Percentiles rank a stretch among this genome's conserved stretches.
Evolutionary conservation across 2,329 filamentous ascomycete genomes (phyloP).

Genomic region (Phialophora verrucosa): DNA sequence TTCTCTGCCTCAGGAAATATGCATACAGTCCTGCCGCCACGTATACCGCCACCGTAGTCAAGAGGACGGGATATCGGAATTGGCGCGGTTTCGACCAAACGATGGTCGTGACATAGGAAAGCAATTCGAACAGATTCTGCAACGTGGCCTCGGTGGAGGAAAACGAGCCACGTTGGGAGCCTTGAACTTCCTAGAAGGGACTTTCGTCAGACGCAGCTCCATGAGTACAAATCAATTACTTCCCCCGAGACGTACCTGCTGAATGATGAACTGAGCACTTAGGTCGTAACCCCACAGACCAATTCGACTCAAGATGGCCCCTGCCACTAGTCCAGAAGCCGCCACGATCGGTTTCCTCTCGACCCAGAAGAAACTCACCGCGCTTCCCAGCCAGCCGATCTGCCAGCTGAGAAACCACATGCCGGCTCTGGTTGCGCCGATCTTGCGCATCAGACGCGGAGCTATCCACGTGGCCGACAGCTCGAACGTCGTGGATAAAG

Average conservation of each 20-base stretch:
- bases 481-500: constrained; percentile 58
- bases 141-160: constrained; percentile 70
- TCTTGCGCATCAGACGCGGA: constrained; percentile 55
- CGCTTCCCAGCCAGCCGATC: constrained; percentile 59
- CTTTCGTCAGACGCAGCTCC: background rate
- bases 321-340: constrained; percentile 57
- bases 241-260: constrained; percentile 42
- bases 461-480: constrained; percentile 61
- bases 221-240: background rate
- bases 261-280: constrained; percentile 64
- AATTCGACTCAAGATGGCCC: constrained; percentile 62
- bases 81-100: constrained; percentile 66
- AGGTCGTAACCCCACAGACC: constrained; percentile 69
- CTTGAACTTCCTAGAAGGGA: constrained; percentile 34
- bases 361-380: constrained; percentile 52
- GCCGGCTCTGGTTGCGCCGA: constrained; percentile 68
- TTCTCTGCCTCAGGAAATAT: constrained; percentile 57
- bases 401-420: constrained; percentile 76
- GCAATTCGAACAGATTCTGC: constrained; percentile 73
- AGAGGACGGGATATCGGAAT: constrained; percentile 67
- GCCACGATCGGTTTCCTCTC: constrained; percentile 44
- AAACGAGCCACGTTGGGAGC: constrained; percentile 66
- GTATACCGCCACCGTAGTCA: constrained; percentile 62
- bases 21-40: constrained; percentile 49
- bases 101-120: constrained; percentile 70